Evolutionary conservation across 2,329 filamentous ascomycete genomes (phyloP).

Genomic region (Alternaria consortialis): DNA sequence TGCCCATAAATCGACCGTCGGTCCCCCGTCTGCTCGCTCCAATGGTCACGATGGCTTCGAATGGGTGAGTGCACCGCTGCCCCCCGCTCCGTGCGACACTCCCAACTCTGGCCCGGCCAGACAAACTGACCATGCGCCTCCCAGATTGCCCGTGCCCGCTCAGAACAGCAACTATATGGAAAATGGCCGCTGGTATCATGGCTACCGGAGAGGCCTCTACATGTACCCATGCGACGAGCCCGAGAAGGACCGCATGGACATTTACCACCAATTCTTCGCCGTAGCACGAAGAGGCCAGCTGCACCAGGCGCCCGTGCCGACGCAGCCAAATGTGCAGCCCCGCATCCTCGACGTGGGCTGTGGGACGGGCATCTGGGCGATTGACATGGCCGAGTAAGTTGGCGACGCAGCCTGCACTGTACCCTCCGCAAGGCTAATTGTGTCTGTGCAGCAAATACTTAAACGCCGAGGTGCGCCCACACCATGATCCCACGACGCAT

Average conservation of each 20-base stretch:
- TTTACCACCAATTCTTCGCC: conserved; percentile 80
- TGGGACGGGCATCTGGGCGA: conserved; percentile 91
- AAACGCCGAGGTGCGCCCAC: conserved; percentile 59
- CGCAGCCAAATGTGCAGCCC: conserved; percentile 44
- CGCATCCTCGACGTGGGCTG: conserved; percentile 75
- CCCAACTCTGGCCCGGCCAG: conserved; percentile 13
- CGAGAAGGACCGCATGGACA: conserved; percentile 81
- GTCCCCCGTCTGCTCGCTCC: conserved; percentile 30
- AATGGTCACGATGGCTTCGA: conserved; percentile 57
- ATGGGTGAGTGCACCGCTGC: conserved; percentile 50
- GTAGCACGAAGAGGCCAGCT: conserved; percentile 66
- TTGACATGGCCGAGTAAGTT: conserved; percentile 81
- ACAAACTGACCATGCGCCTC: conserved; percentile 18
- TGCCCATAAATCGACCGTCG: not conserved
- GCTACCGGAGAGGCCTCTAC: conserved; percentile 73
- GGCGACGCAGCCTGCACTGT: conserved; percentile 24
- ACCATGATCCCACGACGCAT: conserved; percentile 13
- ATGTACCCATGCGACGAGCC: conserved; percentile 80
- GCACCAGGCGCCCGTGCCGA: conserved; percentile 55
- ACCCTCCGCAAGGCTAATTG: conserved; percentile 39
- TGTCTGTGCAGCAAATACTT: conserved; percentile 59
- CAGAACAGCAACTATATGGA: conserved; percentile 63
- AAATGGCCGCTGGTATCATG: conserved; percentile 75
- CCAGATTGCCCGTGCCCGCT: conserved; percentile 51
- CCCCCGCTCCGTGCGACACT: conserved; percentile 43